Conservation (phyloP, 2,329 filamentous ascomycete genomes). For the Aspergillus tubingensis region DNA sequence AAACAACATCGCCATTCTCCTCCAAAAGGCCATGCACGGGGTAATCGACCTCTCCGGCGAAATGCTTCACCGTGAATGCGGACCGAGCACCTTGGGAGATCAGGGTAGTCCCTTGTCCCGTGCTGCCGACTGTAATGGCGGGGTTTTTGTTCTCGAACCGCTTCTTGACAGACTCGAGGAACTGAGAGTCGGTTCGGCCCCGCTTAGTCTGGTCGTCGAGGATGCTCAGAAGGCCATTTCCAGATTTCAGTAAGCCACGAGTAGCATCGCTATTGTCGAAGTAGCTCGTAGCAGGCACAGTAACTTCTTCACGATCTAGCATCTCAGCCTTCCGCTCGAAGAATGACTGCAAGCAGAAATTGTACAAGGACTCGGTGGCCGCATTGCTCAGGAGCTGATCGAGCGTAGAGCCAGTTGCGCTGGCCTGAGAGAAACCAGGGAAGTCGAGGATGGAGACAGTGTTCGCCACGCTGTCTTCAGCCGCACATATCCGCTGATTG, state of each 20-base stretch:
- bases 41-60: constrained; percentile 95
- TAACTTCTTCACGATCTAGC: constrained; percentile 90
- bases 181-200: constrained; percentile 82
- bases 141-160: constrained; percentile 94
- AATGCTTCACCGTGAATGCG: constrained; percentile 89
- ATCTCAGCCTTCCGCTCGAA: constrained; percentile 93
- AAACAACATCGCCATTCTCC: constrained; percentile 94
- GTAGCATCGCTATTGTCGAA: constrained; percentile 97
- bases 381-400: constrained; percentile 96
- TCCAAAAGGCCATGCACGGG: constrained; percentile 83
- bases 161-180: constrained; percentile 86
- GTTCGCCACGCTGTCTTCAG: constrained; percentile 86
- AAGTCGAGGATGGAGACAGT: constrained; percentile 96
- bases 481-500: constrained; percentile 84
- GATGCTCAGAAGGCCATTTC: constrained; percentile 90
- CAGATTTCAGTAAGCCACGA: constrained; percentile 84
- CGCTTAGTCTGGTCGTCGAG: constrained; percentile 93
- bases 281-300: constrained; percentile 87
- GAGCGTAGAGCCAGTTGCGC: constrained; percentile 78
- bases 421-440: constrained; percentile 85
- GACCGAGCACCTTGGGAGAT: constrained; percentile 77
- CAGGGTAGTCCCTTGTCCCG: constrained; percentile 86
- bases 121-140: constrained; percentile 75
- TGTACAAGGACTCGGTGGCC: constrained; percentile 87
- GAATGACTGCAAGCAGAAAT: constrained; percentile 91